phyloP scores from a whole-genome alignment of 345 rosid species.

The Salix exigua region DNA sequence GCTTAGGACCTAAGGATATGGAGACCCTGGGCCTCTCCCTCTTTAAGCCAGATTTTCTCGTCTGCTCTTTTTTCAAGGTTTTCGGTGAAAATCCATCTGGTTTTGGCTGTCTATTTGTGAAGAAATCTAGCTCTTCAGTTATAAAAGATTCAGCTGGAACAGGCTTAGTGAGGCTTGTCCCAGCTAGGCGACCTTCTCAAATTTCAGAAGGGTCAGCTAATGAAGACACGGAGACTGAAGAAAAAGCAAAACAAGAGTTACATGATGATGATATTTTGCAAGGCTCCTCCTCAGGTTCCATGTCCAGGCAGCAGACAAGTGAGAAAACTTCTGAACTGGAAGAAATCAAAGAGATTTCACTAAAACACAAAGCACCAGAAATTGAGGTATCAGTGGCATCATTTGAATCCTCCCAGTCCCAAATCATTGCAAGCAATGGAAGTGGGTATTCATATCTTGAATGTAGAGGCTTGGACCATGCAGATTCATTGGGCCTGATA shows the following conservation, averaged over 20 bases:
- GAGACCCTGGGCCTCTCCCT: constrained; percentile 81
- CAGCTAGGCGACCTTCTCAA: constrained; percentile 13
- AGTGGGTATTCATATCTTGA: constrained; percentile 27
- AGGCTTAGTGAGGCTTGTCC: constrained; percentile 40
- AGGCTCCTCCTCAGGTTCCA: constrained; percentile 15
- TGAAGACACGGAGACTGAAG: background rate
- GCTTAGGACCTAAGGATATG: constrained; percentile 76
- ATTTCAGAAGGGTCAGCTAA: constrained; percentile 5
- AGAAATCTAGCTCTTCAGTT: constrained; percentile 47
- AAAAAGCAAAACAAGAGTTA: background rate
- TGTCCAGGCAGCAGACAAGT: constrained; percentile 2
- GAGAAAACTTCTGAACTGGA: constrained; percentile 1
- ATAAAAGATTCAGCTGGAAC: constrained; percentile 31
- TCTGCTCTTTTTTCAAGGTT: constrained; percentile 70
- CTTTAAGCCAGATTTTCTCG: constrained; percentile 71
- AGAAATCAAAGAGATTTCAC: constrained; percentile 18
- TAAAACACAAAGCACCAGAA: constrained; percentile 18
- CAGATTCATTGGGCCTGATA: constrained; percentile 63
- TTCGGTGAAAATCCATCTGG: constrained; percentile 73
- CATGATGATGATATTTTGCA: constrained; percentile 1
- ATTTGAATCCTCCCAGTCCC: constrained; percentile 3
- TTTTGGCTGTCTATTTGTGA: constrained; percentile 70
- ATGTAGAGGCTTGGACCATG: constrained; percentile 66
- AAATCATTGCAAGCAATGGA: background rate
- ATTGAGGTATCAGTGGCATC: constrained; percentile 30